Percentiles rank a stretch among this genome's conserved stretches.
Conservation (phyloP, 805 yeast genomes). For the Candida maltosa region DNA sequence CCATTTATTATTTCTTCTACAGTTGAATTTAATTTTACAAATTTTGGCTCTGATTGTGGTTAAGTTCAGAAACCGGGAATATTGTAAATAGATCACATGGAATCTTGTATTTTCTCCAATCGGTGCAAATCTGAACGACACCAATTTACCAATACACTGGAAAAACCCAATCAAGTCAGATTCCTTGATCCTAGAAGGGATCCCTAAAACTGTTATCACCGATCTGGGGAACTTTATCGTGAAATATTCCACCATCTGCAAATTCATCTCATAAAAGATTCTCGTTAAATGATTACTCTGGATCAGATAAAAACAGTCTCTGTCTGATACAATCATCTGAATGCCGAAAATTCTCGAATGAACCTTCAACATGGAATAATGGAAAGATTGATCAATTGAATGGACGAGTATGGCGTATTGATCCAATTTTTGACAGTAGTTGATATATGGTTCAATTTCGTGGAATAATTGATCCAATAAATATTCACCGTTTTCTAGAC, state of each 20-base stretch:
- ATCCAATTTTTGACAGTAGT: slow-evolving; percentile 3
- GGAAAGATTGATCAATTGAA: not conserved
- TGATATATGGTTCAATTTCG: slow-evolving; percentile 1
- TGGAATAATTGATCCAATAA: not conserved
- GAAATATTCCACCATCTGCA: slow-evolving; percentile 1
- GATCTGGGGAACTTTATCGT: slow-evolving; percentile 1
- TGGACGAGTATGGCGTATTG: slow-evolving; percentile 3
- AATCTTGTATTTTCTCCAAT: not conserved
- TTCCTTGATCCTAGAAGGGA: not conserved
- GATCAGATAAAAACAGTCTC: not conserved
- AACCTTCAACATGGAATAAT: not conserved
- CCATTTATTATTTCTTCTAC: too few relatives aligned
- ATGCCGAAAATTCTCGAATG: slow-evolving; percentile 2
- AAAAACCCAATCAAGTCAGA: slow-evolving; percentile 2
- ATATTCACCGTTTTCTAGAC: not conserved
- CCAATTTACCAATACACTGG: slow-evolving; percentile 2
- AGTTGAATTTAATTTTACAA: too few relatives aligned
- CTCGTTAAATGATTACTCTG: not conserved
- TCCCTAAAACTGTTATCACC: slow-evolving; percentile 3
- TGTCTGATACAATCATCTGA: slow-evolving; percentile 1
- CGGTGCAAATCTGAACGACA: slow-evolving; percentile 6
- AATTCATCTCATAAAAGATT: slow-evolving; percentile 2
- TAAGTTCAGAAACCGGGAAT: slow-evolving; percentile 2
- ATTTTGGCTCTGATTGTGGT: not conserved
- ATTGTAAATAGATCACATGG: slow-evolving; percentile 5